phyloP scores from a whole-genome alignment of 371 early-diverging fungal species.

The Phascolomyces articulosus region DNA sequence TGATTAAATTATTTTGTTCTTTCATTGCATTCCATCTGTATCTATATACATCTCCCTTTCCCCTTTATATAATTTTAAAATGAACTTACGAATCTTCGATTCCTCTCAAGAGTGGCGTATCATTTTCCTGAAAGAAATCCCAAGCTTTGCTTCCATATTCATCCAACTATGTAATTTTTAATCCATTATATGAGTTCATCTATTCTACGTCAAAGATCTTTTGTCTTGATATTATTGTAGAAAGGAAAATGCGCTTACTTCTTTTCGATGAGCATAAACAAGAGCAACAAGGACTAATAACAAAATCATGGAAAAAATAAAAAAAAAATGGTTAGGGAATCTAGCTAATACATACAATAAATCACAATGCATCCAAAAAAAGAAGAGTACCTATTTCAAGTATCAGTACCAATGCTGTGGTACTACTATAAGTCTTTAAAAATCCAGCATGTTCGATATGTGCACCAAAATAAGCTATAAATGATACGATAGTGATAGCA shows the following conservation, averaged over 20 bases:
- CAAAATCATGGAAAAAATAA: background rate
- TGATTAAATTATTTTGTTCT: background rate
- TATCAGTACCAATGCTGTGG: conserved; percentile 31
- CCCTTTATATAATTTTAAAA: background rate
- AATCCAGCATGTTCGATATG: conserved; percentile 38
- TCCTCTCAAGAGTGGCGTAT: conserved; percentile 23
- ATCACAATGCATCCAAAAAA: background rate
- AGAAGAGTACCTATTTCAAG: conserved; percentile 26
- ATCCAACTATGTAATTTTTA: conserved; percentile 24
- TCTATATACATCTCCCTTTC: too few relatives aligned
- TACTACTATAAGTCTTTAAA: conserved; percentile 35
- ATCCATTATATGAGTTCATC: background rate
- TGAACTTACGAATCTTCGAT: conserved; percentile 33
- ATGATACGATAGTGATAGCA: conserved; percentile 26
- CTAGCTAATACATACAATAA: too few relatives aligned
- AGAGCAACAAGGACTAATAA: conserved; percentile 14
- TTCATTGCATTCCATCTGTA: background rate
- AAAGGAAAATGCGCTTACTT: too few relatives aligned
- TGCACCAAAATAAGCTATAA: conserved; percentile 42
- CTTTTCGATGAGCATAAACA: conserved; percentile 12
- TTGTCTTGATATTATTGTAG: too few relatives aligned
- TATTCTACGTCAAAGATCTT: too few relatives aligned
- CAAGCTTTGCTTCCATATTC: conserved; percentile 31
- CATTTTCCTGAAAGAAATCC: conserved; percentile 35
- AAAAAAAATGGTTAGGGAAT: background rate